These are phyloP conservation scores for Crithidia expoeki DNA, from an alignment of 208 protist genomes.

Conservation along the genomic window DNA sequence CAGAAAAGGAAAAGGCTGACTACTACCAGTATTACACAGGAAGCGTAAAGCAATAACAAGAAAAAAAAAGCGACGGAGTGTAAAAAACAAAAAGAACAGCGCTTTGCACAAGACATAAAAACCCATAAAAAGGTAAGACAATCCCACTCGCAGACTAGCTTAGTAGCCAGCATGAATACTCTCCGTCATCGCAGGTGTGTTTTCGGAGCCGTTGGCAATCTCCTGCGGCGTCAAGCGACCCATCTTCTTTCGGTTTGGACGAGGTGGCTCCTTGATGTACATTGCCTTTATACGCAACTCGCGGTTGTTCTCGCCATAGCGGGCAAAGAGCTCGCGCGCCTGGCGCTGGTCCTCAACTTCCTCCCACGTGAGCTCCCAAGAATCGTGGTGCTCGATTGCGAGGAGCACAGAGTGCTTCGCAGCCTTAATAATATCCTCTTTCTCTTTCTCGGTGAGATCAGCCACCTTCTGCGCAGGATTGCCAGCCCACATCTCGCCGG, in stretches of 20 bases:
- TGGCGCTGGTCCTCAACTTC: conserved; percentile 83
- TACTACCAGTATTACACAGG: too few relatives aligned
- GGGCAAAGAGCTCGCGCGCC: conserved; percentile 75
- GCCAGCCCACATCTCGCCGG: conserved; percentile 92
- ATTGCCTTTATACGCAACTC: conserved; percentile 82
- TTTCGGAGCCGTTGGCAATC: conserved; percentile 65
- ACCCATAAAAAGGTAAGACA: neutral
- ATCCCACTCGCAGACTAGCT: neutral
- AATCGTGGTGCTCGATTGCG: conserved; percentile 88
- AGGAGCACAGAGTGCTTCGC: conserved; percentile 91
- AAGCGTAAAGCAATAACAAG: neutral
- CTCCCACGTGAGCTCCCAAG: conserved; percentile 90
- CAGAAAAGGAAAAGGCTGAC: neutral
- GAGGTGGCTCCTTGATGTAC: conserved; percentile 91
- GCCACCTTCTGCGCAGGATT: conserved; percentile 90
- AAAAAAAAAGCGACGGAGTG: neutral
- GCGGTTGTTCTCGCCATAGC: conserved; percentile 67
- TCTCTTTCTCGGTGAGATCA: conserved; percentile 86
- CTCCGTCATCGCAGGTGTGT: conserved; percentile 63
- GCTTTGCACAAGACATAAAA: neutral
- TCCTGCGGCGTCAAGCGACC: conserved; percentile 76
- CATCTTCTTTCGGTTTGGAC: conserved; percentile 79
- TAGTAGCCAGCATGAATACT: conserved; percentile 68
- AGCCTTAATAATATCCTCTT: conserved; percentile 88
- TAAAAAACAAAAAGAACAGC: neutral